Percentiles rank a stretch among this genome's conserved stretches.
Evolutionary conservation across 176 grass and related monocot species (phyloP).

Genomic region (Rhynchospora breviuscula): DNA sequence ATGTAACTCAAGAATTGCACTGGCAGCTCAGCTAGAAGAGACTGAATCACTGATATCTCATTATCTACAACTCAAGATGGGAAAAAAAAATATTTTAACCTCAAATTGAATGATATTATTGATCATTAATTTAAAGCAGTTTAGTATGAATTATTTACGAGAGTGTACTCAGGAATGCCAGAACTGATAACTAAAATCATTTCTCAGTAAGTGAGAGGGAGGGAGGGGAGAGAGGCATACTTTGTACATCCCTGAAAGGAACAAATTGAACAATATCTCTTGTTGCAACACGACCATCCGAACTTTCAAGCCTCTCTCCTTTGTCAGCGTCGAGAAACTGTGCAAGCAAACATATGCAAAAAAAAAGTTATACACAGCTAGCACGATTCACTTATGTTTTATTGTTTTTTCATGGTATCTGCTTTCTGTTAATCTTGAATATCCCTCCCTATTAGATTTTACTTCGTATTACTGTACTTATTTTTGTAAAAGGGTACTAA

Average conservation of each 20-base stretch:
- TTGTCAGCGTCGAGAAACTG: slow-evolving; percentile 97
- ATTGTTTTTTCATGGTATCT: not conserved
- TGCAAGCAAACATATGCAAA: slow-evolving; percentile 17
- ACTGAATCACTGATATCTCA: slow-evolving; percentile 63
- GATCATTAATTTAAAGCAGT: not conserved
- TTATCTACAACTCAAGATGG: slow-evolving; percentile 40
- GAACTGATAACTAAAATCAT: not conserved
- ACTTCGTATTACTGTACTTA: not conserved
- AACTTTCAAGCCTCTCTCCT: slow-evolving; percentile 84
- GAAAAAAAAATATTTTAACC: not conserved
- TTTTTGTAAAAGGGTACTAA: not conserved
- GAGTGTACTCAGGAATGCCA: not conserved
- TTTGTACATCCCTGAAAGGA: slow-evolving; percentile 66
- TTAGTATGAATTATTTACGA: not conserved
- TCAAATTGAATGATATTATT: not conserved
- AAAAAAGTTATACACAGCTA: not conserved
- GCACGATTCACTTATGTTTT: not conserved
- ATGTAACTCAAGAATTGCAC: slow-evolving; percentile 96
- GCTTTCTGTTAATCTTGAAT: not conserved
- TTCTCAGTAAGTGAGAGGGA: not conserved
- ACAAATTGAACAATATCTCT: slow-evolving; percentile 95
- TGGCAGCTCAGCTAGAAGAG: slow-evolving; percentile 95
- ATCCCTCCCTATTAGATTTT: not conserved
- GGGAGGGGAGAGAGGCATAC: slow-evolving; percentile 37
- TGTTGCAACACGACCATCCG: slow-evolving; percentile 70